Percentiles rank a stretch among this genome's conserved stretches.
Evolutionary conservation across 495 filamentous ascomycete species (phyloP).

Genomic region (Oidiodendron maius): DNA sequence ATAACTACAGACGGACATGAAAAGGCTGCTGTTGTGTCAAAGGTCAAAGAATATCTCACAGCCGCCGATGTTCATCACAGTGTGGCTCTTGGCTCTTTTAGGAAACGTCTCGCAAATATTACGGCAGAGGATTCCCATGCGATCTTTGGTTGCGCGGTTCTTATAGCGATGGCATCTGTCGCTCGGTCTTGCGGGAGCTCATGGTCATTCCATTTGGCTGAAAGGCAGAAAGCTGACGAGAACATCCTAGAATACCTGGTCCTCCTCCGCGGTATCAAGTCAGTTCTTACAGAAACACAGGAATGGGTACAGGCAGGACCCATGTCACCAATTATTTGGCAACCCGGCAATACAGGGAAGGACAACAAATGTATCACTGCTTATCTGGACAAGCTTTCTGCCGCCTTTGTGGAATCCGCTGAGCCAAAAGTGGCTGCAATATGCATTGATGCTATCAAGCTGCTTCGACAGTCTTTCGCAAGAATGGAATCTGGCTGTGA

Average conservation of each 20-base stretch:
- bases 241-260: conserved; percentile 1
- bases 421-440: background rate
- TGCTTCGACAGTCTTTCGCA: background rate
- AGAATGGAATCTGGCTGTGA: background rate
- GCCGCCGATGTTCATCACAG: background rate
- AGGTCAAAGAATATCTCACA: background rate
- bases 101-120: background rate
- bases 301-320: background rate
- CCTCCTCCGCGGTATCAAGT: background rate
- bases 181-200: background rate
- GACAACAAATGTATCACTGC: background rate
- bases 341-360: background rate
- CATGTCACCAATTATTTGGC: background rate
- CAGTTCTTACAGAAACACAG: background rate
- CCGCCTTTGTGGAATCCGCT: background rate
- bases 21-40: background rate
- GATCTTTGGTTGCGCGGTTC: background rate
- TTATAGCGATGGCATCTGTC: background rate
- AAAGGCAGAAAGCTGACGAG: no score
- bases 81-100: background rate
- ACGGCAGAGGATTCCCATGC: conserved; percentile 1
- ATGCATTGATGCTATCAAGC: background rate
- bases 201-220: no score
- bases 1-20: background rate
- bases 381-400: background rate